Percentiles rank a stretch among this genome's conserved stretches.
Conservation (phyloP, 208 protist species). For the Trypanosoma theileri region DNA sequence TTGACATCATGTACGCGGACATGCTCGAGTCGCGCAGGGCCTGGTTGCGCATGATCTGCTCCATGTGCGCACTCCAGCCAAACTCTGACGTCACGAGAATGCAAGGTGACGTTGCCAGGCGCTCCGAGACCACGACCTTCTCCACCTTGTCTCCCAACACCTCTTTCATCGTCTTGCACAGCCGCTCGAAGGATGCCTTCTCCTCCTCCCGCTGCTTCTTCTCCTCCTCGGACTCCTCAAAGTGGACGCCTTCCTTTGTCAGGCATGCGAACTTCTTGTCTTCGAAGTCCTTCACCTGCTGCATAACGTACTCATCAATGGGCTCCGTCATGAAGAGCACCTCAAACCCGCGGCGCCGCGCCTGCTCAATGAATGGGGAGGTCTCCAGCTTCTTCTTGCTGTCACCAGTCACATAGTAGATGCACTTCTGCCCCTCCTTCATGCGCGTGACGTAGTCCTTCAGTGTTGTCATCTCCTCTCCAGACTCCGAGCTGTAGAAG, state of each 20-base stretch:
- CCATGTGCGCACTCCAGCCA: slow-evolving; percentile 99
- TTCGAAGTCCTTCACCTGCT: slow-evolving; percentile 98
- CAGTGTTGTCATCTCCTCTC: slow-evolving; percentile 92
- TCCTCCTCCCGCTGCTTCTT: slow-evolving; percentile 96
- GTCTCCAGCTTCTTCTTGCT: slow-evolving; percentile 73
- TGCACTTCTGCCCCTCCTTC: slow-evolving; percentile 97
- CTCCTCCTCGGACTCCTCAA: slow-evolving; percentile 97
- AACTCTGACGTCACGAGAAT: slow-evolving; percentile 98
- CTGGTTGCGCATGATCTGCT: slow-evolving; percentile 99
- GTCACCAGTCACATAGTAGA: slow-evolving; percentile 99
- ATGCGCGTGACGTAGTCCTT: slow-evolving; percentile 97
- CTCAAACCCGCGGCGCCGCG: slow-evolving; percentile 93
- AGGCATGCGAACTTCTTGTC: slow-evolving; percentile 98
- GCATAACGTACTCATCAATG: slow-evolving; percentile 98
- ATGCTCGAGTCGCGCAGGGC: slow-evolving; percentile 96
- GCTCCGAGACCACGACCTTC: slow-evolving; percentile 96
- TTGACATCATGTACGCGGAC: slow-evolving; percentile 97
- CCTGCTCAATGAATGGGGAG: slow-evolving; percentile 97
- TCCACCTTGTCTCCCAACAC: slow-evolving; percentile 99
- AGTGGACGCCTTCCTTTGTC: slow-evolving; percentile 98
- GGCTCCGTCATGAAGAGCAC: slow-evolving; percentile 98
- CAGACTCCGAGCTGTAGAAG: slow-evolving; percentile 92
- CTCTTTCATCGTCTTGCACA: slow-evolving; percentile 98
- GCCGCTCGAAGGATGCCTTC: slow-evolving; percentile 91
- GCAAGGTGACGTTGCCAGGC: slow-evolving; percentile 96